These are phyloP conservation scores for Diospyros kaki DNA, from an alignment of 148 eudicot species.

Conservation along the genomic window DNA sequence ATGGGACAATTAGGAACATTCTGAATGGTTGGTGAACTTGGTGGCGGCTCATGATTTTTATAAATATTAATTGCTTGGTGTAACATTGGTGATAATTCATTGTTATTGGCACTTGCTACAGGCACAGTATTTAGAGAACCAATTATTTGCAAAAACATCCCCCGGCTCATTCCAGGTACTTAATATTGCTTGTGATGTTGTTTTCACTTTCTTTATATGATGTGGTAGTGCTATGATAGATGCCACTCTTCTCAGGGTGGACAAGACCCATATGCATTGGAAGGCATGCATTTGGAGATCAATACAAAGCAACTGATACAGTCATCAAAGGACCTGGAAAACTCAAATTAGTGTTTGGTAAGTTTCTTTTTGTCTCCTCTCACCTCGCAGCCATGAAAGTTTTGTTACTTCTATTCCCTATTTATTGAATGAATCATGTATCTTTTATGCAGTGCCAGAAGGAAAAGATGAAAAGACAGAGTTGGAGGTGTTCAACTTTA, in stretches of 20 bases:
- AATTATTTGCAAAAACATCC: constrained; percentile 82
- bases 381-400: not conserved
- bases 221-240: not conserved
- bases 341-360: constrained; percentile 89
- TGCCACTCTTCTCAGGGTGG: constrained; percentile 46
- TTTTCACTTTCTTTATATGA: not conserved
- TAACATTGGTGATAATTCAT: not conserved
- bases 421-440: not conserved
- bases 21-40: constrained; percentile 58
- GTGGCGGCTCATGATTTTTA: not conserved
- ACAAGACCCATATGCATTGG: constrained; percentile 92
- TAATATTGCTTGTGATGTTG: not conserved
- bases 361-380: not conserved
- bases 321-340: constrained; percentile 89
- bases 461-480: constrained; percentile 65
- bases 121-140: constrained; percentile 98
- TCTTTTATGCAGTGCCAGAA: constrained; percentile 62
- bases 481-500: constrained; percentile 73
- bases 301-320: constrained; percentile 80
- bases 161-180: constrained; percentile 73
- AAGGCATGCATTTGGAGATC: constrained; percentile 98
- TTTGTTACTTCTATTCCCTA: not conserved
- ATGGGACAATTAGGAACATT: constrained; percentile 92
- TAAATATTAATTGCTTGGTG: not conserved
- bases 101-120: constrained; percentile 23